Evolutionary conservation across 768 basidiomycete species (phyloP).

Genomic region (Pholiota molesta): DNA sequence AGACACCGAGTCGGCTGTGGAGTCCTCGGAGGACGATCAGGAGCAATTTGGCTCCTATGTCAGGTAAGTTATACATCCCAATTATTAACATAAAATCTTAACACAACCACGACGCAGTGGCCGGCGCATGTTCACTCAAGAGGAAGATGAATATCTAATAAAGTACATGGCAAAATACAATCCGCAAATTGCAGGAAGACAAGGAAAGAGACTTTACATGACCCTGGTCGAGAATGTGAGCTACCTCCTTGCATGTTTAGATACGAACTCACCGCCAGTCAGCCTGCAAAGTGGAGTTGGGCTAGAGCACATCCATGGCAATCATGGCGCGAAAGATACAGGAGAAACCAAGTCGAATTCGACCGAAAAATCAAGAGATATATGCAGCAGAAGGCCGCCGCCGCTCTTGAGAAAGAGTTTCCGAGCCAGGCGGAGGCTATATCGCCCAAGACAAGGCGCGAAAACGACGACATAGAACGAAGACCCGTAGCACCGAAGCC

Average conservation of each 20-base stretch:
- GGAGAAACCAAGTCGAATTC: slow-evolving; percentile 43
- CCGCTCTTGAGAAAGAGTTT: slow-evolving; percentile 3
- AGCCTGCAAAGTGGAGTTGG: slow-evolving; percentile 62
- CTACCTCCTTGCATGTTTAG: neutral
- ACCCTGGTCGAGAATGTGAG: slow-evolving; percentile 48
- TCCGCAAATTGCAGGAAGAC: slow-evolving; percentile 42
- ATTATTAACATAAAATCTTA: neutral
- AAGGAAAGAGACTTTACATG: slow-evolving; percentile 48
- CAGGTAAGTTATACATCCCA: neutral
- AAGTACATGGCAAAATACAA: slow-evolving; percentile 47
- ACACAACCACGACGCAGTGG: neutral
- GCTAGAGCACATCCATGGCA: slow-evolving; percentile 52
- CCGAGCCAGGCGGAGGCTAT: neutral
- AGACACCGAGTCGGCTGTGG: neutral
- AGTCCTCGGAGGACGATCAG: neutral
- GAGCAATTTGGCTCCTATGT: slow-evolving; percentile 10
- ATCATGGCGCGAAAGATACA: slow-evolving; percentile 70
- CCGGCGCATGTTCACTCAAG: slow-evolving; percentile 17
- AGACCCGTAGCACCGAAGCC: neutral
- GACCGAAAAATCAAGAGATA: slow-evolving; percentile 39
- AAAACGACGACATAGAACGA: neutral
- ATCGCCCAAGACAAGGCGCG: neutral
- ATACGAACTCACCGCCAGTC: neutral
- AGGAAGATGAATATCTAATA: slow-evolving; percentile 22
- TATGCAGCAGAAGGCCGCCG: slow-evolving; percentile 17